Evolutionary conservation across 1,284 basidiomycete species (phyloP).

Genomic region (Cryptococcus sp.): DNA sequence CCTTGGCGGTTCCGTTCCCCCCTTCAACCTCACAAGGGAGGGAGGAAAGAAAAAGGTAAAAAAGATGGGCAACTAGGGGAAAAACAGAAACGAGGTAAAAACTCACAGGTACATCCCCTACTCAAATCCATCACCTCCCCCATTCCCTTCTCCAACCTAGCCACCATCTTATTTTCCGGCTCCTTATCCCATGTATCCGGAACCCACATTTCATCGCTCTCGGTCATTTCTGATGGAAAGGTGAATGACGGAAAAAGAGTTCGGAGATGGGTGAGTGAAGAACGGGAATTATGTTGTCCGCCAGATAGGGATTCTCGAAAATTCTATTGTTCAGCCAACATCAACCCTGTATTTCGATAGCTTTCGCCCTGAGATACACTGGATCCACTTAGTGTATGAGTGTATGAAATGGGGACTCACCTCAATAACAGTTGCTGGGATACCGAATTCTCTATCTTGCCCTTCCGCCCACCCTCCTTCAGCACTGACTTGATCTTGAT

Average conservation of each 20-base stretch:
- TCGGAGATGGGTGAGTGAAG: slow-evolving; percentile 10
- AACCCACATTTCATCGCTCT: slow-evolving; percentile 27
- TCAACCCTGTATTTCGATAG: too few relatives aligned
- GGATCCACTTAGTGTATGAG: background rate
- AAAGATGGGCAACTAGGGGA: background rate
- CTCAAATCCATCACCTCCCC: slow-evolving; percentile 18
- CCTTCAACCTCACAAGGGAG: too few relatives aligned
- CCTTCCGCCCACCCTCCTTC: background rate
- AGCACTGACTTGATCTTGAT: background rate
- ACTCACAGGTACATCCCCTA: slow-evolving; percentile 19
- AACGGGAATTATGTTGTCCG: slow-evolving; percentile 27
- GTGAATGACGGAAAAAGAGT: slow-evolving; percentile 22
- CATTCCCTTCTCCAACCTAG: slow-evolving; percentile 11
- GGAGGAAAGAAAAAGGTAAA: background rate
- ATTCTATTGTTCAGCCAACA: slow-evolving; percentile 11
- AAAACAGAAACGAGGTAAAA: too few relatives aligned
- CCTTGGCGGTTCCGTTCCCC: too few relatives aligned
- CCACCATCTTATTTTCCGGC: slow-evolving; percentile 4
- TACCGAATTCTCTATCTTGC: slow-evolving; percentile 12
- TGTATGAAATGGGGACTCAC: slow-evolving; percentile 10
- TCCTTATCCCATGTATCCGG: slow-evolving; percentile 28
- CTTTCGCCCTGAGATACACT: background rate
- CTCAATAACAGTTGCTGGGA: slow-evolving; percentile 25
- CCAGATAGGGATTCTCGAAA: slow-evolving; percentile 36
- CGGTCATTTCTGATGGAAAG: slow-evolving; percentile 16